These are phyloP conservation scores for Amaranthus cruentus DNA, from an alignment of 148 eudicot species.

Conservation along the genomic window DNA sequence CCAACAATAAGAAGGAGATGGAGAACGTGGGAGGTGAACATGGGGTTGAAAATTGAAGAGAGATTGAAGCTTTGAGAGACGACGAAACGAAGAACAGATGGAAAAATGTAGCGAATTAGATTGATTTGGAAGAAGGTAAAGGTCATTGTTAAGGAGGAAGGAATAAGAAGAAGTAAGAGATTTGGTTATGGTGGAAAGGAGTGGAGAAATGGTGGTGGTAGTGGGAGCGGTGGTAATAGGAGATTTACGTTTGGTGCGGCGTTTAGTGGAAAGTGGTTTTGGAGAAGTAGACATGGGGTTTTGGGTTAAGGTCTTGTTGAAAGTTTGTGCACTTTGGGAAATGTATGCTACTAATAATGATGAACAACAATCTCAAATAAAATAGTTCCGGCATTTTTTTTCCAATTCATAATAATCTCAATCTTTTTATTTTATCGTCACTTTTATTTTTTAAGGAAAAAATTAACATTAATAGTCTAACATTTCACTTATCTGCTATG, in stretches of 20 bases:
- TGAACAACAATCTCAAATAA: background rate
- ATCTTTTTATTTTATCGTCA: too few species aligned
- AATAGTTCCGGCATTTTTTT: too few species aligned
- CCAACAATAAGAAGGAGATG: conserved; percentile 36
- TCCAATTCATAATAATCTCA: too few species aligned
- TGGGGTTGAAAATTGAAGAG: conserved; percentile 24
- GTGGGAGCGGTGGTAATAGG: background rate
- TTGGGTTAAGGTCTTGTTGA: background rate
- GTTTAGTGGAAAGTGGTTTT: conserved; percentile 21
- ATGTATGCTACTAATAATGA: conserved; percentile 6
- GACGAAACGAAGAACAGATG: conserved; percentile 39
- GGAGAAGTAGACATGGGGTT: conserved; percentile 19
- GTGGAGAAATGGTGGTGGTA: conserved; percentile 9
- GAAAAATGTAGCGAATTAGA: conserved; percentile 55
- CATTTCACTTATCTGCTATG: too few species aligned
- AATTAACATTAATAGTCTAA: too few species aligned
- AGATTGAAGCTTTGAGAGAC: conserved; percentile 36
- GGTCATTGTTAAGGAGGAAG: conserved; percentile 59
- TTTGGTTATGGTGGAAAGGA: conserved; percentile 42
- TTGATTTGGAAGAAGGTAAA: conserved; percentile 60
- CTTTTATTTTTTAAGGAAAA: too few species aligned
- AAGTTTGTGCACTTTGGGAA: conserved; percentile 11
- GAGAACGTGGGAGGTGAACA: conserved; percentile 6
- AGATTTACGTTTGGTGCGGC: conserved; percentile 18
- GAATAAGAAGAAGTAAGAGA: conserved; percentile 50